These are phyloP conservation scores for Monosporozyma unispora DNA, from an alignment of 805 yeast species.

Conservation along the genomic window DNA sequence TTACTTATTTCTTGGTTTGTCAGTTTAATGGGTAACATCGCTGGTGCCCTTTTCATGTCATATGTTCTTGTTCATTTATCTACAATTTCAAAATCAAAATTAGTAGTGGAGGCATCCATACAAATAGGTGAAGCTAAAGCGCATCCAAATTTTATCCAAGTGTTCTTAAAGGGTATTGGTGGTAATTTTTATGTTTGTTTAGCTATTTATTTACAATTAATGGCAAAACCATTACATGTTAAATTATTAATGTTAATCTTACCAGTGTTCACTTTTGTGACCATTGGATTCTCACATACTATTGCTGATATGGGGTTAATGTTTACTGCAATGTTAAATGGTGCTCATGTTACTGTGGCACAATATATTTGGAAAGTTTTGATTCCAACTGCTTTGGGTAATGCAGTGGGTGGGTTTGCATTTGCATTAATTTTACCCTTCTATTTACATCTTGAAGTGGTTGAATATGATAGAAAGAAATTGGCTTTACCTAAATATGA, in stretches of 20 bases:
- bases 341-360: conserved; percentile 55
- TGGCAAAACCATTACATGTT: conserved; percentile 75
- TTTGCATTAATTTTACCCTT: conserved; percentile 61
- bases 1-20: conserved; percentile 55
- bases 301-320: conserved; percentile 75
- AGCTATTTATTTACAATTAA: conserved; percentile 66
- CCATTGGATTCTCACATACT: conserved; percentile 68
- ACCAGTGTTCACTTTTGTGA: conserved; percentile 72
- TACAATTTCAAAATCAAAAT: conserved; percentile 36
- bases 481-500: conserved; percentile 61
- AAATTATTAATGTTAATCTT: conserved; percentile 52
- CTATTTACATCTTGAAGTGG: conserved; percentile 63
- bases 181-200: conserved; percentile 72
- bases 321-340: conserved; percentile 58
- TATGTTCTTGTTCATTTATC: conserved; percentile 55
- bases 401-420: conserved; percentile 66
- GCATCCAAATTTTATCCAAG: conserved; percentile 45
- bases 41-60: conserved; percentile 54
- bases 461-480: conserved; percentile 56
- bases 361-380: conserved; percentile 62
- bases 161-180: conserved; percentile 60
- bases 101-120: conserved; percentile 40
- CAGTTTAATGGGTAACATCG: conserved; percentile 60
- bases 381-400: conserved; percentile 66
- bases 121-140: conserved; percentile 38